A percentile compares a stretch with the other conserved stretches of the same genome.
Conservation (phyloP, 305 asterid genomes). For the Fraxinus floribunda region DNA sequence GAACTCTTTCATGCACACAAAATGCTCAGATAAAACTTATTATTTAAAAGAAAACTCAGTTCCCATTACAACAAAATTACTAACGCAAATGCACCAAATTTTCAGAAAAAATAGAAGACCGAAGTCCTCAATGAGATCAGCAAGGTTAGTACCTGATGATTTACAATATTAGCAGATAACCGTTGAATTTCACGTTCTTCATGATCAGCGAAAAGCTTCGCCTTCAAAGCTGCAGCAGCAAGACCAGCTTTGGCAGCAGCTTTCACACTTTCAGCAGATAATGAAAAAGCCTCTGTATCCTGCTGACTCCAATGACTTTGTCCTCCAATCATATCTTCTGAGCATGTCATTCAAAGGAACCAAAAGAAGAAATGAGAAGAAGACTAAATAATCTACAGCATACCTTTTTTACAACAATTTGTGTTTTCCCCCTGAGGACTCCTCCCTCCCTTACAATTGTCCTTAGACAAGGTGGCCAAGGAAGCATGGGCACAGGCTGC, state of each 20-base stretch:
- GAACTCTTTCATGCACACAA: not conserved
- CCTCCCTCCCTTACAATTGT: slow-evolving; percentile 47
- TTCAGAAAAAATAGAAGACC: not conserved
- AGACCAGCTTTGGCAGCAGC: slow-evolving; percentile 91
- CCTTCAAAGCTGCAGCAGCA: slow-evolving; percentile 83
- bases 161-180: slow-evolving; percentile 86
- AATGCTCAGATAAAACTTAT: not conserved
- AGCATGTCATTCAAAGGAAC: slow-evolving; percentile 22
- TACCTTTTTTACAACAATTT: slow-evolving; percentile 48
- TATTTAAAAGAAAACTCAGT: not conserved
- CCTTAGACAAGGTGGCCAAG: slow-evolving; percentile 64
- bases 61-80: not conserved
- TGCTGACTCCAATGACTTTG: slow-evolving; percentile 44
- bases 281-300: slow-evolving; percentile 49
- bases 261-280: slow-evolving; percentile 64
- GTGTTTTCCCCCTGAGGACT: slow-evolving; percentile 41
- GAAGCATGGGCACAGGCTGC: slow-evolving; percentile 98
- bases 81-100: not conserved
- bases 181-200: slow-evolving; percentile 99
- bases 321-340: slow-evolving; percentile 29
- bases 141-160: slow-evolving; percentile 69
- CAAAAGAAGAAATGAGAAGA: slow-evolving; percentile 13
- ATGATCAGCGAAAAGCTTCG: slow-evolving; percentile 96
- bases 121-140: not conserved
- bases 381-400: slow-evolving; percentile 2